Conservation (phyloP, 805 yeast species). For the Metschnikowia borealis region DNA sequence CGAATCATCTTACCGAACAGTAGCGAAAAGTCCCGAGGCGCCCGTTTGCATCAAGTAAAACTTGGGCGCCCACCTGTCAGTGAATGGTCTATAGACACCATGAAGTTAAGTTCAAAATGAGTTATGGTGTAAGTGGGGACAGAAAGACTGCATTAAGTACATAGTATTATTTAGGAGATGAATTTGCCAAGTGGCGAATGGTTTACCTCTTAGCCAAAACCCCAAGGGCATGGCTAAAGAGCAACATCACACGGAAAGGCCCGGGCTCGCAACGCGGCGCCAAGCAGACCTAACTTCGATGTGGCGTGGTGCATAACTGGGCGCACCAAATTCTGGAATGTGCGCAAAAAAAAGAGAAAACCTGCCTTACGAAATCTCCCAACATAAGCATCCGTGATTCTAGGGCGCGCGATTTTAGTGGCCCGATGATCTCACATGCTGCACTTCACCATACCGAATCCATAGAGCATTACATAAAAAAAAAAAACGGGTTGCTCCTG, state of each 20-base stretch:
- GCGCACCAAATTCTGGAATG: not conserved
- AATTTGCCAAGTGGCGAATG: no score
- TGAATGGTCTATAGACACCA: no score
- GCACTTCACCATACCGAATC: not conserved
- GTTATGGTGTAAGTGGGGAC: no score
- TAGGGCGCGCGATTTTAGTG: constrained; percentile 1
- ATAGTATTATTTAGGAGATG: no score
- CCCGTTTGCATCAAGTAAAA: no score
- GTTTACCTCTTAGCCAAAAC: no score
- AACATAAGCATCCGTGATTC: not conserved
- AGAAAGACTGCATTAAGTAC: no score
- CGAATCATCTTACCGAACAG: not conserved
- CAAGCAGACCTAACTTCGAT: not conserved
- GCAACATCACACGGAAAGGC: not conserved
- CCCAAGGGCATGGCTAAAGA: not conserved
- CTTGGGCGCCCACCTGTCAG: no score
- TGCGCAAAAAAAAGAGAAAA: not conserved
- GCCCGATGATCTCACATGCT: not conserved
- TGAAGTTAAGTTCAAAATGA: no score
- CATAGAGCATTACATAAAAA: no score
- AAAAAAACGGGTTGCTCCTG: no score
- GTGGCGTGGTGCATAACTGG: not conserved
- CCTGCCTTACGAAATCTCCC: not conserved
- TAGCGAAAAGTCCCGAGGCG: not conserved
- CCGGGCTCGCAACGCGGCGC: not conserved